Evolutionary conservation across 345 rosid species (phyloP).

Genomic region (Kernera saxatilis): DNA sequence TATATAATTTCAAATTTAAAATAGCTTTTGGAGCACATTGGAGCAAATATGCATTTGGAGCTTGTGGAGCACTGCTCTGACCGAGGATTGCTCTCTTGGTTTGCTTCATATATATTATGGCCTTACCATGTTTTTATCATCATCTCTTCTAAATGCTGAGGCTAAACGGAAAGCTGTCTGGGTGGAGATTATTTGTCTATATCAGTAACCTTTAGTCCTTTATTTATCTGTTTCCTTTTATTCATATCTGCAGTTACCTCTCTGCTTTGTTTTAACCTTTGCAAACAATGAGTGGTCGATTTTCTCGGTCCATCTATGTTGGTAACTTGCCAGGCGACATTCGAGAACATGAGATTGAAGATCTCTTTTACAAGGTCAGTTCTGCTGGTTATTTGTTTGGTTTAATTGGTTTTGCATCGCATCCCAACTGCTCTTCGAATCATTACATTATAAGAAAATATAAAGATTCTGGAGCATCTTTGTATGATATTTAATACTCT

Average conservation of each 20-base stretch:
- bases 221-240: not conserved
- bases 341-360: slow-evolving; percentile 83
- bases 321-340: slow-evolving; percentile 94
- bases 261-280: slow-evolving; percentile 9
- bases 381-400: not conserved
- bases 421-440: not conserved
- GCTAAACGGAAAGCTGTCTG: slow-evolving; percentile 28
- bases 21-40: slow-evolving; percentile 83
- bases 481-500: not conserved
- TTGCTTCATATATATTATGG: slow-evolving; percentile 54
- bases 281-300: slow-evolving; percentile 84
- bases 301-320: slow-evolving; percentile 94
- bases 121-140: slow-evolving; percentile 30
- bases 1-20: slow-evolving; percentile 49
- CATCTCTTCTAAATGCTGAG: slow-evolving; percentile 29
- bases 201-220: slow-evolving; percentile 13
- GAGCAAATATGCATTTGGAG: slow-evolving; percentile 79
- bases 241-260: slow-evolving; percentile 20
- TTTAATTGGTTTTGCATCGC: not conserved
- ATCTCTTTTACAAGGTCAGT: slow-evolving; percentile 89
- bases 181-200: slow-evolving; percentile 25
- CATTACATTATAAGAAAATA: not conserved
- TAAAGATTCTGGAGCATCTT: not conserved
- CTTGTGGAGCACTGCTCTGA: slow-evolving; percentile 92
- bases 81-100: slow-evolving; percentile 91